Evolutionary conservation across 495 filamentous ascomycete genomes (phyloP), one percentile per base, ranked within the genome.

Genomic region (Penicillium fimorum): DNA sequence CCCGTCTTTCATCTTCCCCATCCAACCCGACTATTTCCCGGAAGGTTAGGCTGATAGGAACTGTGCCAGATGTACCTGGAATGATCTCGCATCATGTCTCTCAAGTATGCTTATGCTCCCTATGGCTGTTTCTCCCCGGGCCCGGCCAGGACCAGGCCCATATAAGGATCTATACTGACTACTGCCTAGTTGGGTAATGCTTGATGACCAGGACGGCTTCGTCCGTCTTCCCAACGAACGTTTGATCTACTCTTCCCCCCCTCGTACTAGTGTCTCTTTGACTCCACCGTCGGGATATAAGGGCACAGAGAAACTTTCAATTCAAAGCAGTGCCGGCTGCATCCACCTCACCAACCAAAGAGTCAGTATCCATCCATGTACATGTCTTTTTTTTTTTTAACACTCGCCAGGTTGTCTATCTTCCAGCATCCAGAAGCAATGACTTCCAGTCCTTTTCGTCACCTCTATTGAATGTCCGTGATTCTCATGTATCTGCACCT

Each of bases 281-380:
- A 76, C 85, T 42, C 81, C 84, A n/a, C 78, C 79, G 5, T 79
- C 81, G 44, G 75, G 79, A 35, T 83, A 79, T 57, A 77, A 82
- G 5, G 84, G 80, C 40, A 73, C 76, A 49, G 77, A 85, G 42
- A 70, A 78, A 1, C 78, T 87, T 47, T 80, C 82, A 20, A 59
- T 85, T 30, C 79, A 81, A 42, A 84, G 83, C 59, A 79, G 79
- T 58, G 72, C 79, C 6, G 89, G 89, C 17, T 71, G 75, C 45
- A 81, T 88, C 15, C 90, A 89, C 70, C 85, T 98, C 61, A 97
- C 94, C 38, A 98, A 94, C 61, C 89, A 96, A 72, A 77, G 94
- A 70, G 92, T 96, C 75, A 62, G 82, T 47, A 54, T 38, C 35
- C n/a, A n/a, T 40, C 11, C 51, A 6, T 35, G 9, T 35, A 11